Percentiles rank a stretch among this genome's conserved stretches.
phyloP scores from a whole-genome alignment of 2,329 filamentous ascomycete genomes.

The Penicillium janthinellum region DNA sequence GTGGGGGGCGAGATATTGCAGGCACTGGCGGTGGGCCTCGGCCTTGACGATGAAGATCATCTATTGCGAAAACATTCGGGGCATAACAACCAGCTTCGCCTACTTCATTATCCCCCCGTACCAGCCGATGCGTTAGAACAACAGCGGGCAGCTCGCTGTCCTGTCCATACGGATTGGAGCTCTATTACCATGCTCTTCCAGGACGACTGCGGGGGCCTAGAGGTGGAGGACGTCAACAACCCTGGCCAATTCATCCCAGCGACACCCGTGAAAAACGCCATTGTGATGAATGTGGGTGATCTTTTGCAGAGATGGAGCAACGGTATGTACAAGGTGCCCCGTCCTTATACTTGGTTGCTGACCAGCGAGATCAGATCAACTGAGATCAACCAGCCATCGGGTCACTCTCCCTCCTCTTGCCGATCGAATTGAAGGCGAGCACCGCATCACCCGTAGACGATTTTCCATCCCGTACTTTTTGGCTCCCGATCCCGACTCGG shows the following conservation, averaged over 20 bases:
- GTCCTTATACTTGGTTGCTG: background rate
- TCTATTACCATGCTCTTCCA: constrained; percentile 59
- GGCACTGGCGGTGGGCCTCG: constrained; percentile 52
- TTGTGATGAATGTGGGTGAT: constrained; percentile 55
- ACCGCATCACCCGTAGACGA: constrained; percentile 52
- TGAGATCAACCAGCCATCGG: constrained; percentile 58
- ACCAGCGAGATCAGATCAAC: constrained; percentile 40
- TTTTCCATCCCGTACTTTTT: constrained; percentile 66
- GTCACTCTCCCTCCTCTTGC: constrained; percentile 50
- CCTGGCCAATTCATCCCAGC: constrained; percentile 47
- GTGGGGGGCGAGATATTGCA: constrained; percentile 50
- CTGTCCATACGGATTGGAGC: constrained; percentile 58
- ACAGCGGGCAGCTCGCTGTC: constrained; percentile 51
- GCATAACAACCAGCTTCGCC: constrained; percentile 60
- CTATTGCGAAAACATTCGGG: constrained; percentile 56
- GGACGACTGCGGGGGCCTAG: constrained; percentile 54
- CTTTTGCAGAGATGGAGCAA: constrained; percentile 55
- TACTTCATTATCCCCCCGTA: constrained; percentile 61
- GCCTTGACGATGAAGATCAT: constrained; percentile 49
- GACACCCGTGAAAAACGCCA: constrained; percentile 43
- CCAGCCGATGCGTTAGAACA: constrained; percentile 48
- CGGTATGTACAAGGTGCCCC: constrained; percentile 34
- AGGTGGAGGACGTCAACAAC: constrained; percentile 50
- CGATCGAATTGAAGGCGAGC: constrained; percentile 41
- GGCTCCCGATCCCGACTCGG: constrained; percentile 50